Base-by-base conservation (phyloP, 768 basidiomycete species). In the Serendipita sp. region DNA sequence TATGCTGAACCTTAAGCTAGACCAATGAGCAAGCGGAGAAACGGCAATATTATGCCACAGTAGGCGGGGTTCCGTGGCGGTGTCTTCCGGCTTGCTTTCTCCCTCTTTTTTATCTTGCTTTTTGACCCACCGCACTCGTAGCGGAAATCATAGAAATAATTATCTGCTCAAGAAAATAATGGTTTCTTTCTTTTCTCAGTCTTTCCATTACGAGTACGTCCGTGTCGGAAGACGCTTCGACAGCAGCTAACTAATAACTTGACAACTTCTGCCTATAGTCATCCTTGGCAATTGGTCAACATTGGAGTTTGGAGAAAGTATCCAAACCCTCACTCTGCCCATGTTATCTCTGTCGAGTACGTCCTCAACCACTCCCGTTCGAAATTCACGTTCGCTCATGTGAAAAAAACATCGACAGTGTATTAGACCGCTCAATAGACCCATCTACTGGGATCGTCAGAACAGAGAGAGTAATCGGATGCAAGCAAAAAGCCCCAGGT, bases 281-380 rank as follows among this genome's bases (percentile, higher is more conserved):
- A 92, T 72, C 81, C 91, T 46, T 94, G 92, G 86, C 80, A 85
- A 66, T 90, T 92, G 77, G 91, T 94, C 69, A 84, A 92, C 67
- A 86, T 88, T 71, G 89, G 89, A 68, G 89, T 95, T 81, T 93
- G 91, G 88, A 86, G 87, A 69, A 96, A 96, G 80, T 96, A 96
- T 75, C 93, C 93, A 63, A 95, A 95, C 73, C 87, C 92, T 63
- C 88, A 88, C 71, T 92, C 90, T 75, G 82, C 87, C 28, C 91
- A 92, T 73, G 91, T 92, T 69, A 78, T 91, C 69, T 88, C 87
- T 68, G 81, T 92, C 71, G 90, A 92, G 56, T 60, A 37, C 24
- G 56, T 38, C 28, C 56, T 34, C 56, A 30, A n/a, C 56, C n/a
- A 34, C 16, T n/a, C 18, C 35, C 18, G 10, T 10, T 5, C 35